Conservation (phyloP, 257 asterid species). For the Nicotiana attenuata region DNA sequence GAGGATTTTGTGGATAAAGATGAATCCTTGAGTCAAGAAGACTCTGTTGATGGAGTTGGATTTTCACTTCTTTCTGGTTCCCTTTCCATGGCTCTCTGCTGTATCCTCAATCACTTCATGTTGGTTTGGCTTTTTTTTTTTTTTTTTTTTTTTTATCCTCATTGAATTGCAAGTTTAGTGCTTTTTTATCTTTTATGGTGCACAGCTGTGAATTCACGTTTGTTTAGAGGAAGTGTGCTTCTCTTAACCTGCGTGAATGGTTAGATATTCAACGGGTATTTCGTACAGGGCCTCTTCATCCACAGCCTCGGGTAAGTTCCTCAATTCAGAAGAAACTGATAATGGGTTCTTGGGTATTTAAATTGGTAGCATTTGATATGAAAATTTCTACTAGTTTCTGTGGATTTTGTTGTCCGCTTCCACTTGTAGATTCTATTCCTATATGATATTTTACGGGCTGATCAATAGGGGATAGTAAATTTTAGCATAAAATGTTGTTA, state of each 20-base stretch:
- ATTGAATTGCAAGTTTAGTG: background rate
- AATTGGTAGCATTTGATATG: background rate
- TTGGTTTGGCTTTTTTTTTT: background rate
- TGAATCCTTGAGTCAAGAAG: conserved; percentile 47
- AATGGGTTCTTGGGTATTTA: background rate
- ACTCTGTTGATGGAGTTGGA: conserved; percentile 54
- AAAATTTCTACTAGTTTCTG: background rate
- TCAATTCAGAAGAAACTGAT: background rate
- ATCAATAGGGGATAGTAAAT: background rate
- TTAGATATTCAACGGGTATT: conserved; percentile 81
- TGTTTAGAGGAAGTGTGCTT: conserved; percentile 28
- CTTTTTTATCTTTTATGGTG: background rate
- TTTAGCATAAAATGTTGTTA: background rate
- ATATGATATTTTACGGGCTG: background rate
- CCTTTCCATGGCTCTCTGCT: conserved; percentile 94
- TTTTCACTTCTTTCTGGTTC: conserved; percentile 86
- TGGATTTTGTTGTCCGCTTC: background rate
- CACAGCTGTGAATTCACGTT: background rate
- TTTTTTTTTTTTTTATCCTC: background rate
- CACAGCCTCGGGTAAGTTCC: conserved; percentile 81
- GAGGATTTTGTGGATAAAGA: conserved; percentile 76
- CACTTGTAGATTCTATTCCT: background rate
- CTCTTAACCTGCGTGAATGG: conserved; percentile 31
- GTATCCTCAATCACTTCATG: conserved; percentile 47
- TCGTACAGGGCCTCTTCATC: conserved; percentile 84